Conservation (phyloP, 257 asterid species). For the Nicotiana knightiana region DNA sequence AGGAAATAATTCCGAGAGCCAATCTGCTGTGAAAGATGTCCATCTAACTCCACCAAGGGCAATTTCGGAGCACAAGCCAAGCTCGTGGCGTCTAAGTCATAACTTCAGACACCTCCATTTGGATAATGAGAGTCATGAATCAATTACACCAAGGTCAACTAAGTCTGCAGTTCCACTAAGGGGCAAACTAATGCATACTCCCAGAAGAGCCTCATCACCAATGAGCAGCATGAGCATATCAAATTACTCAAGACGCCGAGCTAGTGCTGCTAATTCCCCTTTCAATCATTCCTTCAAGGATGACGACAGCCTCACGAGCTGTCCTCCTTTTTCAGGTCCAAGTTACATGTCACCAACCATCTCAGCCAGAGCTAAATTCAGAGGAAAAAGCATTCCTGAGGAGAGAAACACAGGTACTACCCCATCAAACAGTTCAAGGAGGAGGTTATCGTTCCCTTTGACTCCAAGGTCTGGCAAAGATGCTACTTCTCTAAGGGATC, state of each 20-base stretch:
- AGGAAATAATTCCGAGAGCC: constrained; percentile 38
- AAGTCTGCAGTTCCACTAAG: constrained; percentile 54
- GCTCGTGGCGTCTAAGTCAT: constrained; percentile 37
- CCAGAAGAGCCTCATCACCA: constrained; percentile 45
- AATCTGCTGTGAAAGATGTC: constrained; percentile 26
- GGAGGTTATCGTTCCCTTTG: constrained; percentile 81
- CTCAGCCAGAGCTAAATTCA: constrained; percentile 76
- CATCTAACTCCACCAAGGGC: constrained; percentile 54
- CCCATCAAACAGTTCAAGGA: constrained; percentile 57
- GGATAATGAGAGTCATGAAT: constrained; percentile 39
- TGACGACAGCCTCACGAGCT: constrained; percentile 77
- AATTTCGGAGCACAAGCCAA: constrained; percentile 47
- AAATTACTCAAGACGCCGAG: constrained; percentile 44
- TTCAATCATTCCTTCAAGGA: constrained; percentile 49
- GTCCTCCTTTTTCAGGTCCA: constrained; percentile 87
- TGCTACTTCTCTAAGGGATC: constrained; percentile 34
- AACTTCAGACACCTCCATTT: constrained; percentile 28
- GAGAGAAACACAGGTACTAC: constrained; percentile 73
- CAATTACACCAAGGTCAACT: constrained; percentile 67
- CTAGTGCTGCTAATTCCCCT: constrained; percentile 36
- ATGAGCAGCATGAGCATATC: constrained; percentile 16
- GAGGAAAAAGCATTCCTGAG: constrained; percentile 71
- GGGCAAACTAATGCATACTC: constrained; percentile 50
- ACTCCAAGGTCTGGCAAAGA: constrained; percentile 66
- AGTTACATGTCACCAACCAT: constrained; percentile 82